These are phyloP conservation scores for Globisporangium nodosum DNA, from an alignment of 352 stramenopile species.

Conservation along the genomic window DNA sequence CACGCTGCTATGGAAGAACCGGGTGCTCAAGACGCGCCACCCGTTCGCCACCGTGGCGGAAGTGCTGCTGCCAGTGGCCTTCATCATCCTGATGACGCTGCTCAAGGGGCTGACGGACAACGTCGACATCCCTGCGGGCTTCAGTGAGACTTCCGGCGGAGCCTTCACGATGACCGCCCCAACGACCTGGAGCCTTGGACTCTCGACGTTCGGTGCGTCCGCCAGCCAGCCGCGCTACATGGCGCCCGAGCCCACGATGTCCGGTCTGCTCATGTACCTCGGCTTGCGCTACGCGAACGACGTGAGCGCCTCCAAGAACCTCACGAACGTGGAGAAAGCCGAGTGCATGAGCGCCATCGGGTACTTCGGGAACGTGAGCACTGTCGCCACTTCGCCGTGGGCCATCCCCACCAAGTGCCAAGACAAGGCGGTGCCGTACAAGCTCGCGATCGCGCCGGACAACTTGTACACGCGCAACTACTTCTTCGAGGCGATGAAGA, in stretches of 20 bases:
- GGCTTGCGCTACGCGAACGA: constrained; percentile 24
- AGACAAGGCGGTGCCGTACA: constrained; percentile 31
- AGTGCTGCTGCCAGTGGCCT: constrained; percentile 55
- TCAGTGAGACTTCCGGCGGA: constrained; percentile 25
- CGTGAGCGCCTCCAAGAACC: constrained; percentile 14
- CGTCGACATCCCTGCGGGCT: constrained; percentile 54
- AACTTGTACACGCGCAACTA: constrained; percentile 57
- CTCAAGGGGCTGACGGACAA: constrained; percentile 51
- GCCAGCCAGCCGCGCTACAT: constrained; percentile 27
- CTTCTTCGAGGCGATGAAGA: constrained; percentile 44
- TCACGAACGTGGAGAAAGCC: constrained; percentile 10
- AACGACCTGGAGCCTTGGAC: not conserved
- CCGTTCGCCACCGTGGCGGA: constrained; percentile 43
- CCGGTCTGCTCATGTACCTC: constrained; percentile 45
- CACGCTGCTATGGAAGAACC: constrained; percentile 75
- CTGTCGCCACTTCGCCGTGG: constrained; percentile 26
- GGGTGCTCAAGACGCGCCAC: constrained; percentile 66
- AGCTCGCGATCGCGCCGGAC: constrained; percentile 48
- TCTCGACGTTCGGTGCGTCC: constrained; percentile 2
- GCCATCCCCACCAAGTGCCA: constrained; percentile 29
- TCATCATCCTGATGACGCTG: constrained; percentile 52
- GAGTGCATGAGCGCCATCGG: constrained; percentile 14
- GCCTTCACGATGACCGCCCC: constrained; percentile 6
- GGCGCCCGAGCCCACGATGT: constrained; percentile 41
- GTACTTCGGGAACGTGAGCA: constrained; percentile 28